Evolutionary conservation across 78 protist species (phyloP).

Genomic region (Andalucia godoyi): DNA sequence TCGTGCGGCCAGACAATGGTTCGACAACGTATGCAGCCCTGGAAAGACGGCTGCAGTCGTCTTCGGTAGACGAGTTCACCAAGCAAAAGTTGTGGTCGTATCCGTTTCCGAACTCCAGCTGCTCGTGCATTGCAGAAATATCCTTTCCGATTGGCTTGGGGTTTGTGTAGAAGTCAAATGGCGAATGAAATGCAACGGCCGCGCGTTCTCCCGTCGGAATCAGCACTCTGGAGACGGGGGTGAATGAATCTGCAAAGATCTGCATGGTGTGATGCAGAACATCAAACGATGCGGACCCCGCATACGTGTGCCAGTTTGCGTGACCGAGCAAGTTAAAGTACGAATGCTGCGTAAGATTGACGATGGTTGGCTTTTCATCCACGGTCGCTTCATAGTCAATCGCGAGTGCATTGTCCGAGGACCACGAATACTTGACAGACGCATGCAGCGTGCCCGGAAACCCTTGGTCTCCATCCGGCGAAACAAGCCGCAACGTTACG

Average conservation of each 20-base stretch:
- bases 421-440: neutral
- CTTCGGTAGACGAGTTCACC: neutral
- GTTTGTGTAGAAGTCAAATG: conserved; percentile 17
- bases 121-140: too few relatives aligned
- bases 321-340: conserved; percentile 35
- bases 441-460: conserved; percentile 29
- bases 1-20: neutral
- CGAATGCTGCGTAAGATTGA: conserved; percentile 38
- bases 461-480: conserved; percentile 37
- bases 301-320: too few relatives aligned
- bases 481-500: neutral
- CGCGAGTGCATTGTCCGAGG: conserved; percentile 2
- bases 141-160: conserved; percentile 8
- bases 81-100: conserved; percentile 37
- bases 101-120: too few relatives aligned
- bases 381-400: conserved; percentile 2
- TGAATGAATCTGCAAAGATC: conserved; percentile 5
- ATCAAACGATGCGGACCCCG: neutral
- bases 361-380: conserved; percentile 2
- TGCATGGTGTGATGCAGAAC: conserved; percentile 9
- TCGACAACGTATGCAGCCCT: neutral
- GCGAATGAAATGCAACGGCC: conserved; percentile 6
- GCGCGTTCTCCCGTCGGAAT: conserved; percentile 32
- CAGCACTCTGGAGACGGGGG: neutral
- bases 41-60: too few relatives aligned